Percentiles rank a stretch among this genome's conserved stretches.
These are phyloP conservation scores for Leucocoprinus sp. DNA, from an alignment of 768 basidiomycete species.

Conservation along the genomic window DNA sequence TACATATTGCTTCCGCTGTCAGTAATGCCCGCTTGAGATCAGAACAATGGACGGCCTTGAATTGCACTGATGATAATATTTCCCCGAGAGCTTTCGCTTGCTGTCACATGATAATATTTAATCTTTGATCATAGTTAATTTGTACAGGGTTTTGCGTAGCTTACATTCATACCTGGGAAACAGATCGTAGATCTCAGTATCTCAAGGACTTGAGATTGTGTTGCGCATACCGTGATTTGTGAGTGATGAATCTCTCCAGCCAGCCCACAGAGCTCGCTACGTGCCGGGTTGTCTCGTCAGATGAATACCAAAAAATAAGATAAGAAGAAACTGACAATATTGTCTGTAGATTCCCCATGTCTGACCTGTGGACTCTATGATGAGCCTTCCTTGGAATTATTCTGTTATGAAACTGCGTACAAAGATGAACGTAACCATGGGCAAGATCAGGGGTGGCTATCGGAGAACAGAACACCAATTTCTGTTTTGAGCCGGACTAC, in stretches of 20 bases:
- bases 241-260: conserved; percentile 65
- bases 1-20: conserved; percentile 51
- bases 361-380: conserved; percentile 38
- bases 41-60: conserved; percentile 59
- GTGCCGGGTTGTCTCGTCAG: neutral
- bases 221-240: conserved; percentile 58
- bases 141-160: neutral
- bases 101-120: conserved; percentile 17
- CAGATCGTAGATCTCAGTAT: conserved; percentile 13
- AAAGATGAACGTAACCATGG: conserved; percentile 33
- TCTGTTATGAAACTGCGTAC: conserved; percentile 20
- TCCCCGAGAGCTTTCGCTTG: conserved; percentile 59
- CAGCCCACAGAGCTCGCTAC: conserved; percentile 52
- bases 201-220: conserved; percentile 38
- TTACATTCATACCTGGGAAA: neutral
- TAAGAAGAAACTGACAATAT: conserved; percentile 38
- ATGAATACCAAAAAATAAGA: neutral
- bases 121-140: neutral
- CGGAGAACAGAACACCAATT: no score
- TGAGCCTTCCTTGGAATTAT: neutral
- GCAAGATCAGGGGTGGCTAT: neutral
- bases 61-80: conserved; percentile 36
- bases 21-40: conserved; percentile 54
- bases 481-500: no score
- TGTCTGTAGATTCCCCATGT: conserved; percentile 75